These are phyloP conservation scores for Cryptococcus amylolentus DNA, from an alignment of 1,284 basidiomycete species.

Conservation along the genomic window DNA sequence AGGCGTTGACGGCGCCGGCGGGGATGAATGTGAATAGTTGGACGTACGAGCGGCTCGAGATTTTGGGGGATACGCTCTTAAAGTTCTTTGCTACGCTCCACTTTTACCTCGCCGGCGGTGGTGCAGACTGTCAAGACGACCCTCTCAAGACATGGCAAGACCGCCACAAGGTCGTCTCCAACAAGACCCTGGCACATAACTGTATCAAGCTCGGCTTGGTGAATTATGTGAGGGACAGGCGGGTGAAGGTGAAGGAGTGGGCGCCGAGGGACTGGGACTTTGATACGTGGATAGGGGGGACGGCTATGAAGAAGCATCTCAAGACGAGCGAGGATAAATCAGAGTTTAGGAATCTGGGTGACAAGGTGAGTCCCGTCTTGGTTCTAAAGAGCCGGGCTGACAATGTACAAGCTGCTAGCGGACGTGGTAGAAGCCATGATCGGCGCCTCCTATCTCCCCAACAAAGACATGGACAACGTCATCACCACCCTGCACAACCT, in stretches of 20 bases:
- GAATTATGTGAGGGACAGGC: constrained; percentile 27
- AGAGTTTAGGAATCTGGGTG: constrained; percentile 22
- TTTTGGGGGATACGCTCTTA: constrained; percentile 42
- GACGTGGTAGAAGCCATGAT: constrained; percentile 42
- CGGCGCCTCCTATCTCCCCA: constrained; percentile 30
- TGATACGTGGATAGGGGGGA: background rate
- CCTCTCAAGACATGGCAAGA: constrained; percentile 15
- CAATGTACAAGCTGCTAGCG: constrained; percentile 28
- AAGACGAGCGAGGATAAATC: background rate
- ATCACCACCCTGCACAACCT: constrained; percentile 24
- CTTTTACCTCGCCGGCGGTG: constrained; percentile 10
- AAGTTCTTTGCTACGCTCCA: constrained; percentile 29
- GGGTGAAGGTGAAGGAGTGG: constrained; percentile 23
- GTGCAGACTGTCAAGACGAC: constrained; percentile 1
- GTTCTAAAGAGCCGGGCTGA: background rate
- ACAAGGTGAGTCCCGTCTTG: constrained; percentile 29
- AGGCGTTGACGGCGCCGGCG: constrained; percentile 26
- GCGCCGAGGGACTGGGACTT: constrained; percentile 31
- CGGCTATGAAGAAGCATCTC: background rate
- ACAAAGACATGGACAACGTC: constrained; percentile 24
- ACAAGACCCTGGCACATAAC: constrained; percentile 21
- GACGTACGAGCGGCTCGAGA: constrained; percentile 41
- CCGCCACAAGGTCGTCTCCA: constrained; percentile 28
- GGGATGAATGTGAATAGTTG: background rate
- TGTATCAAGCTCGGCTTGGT: constrained; percentile 24